Base-by-base conservation (phyloP, 2,329 filamentous ascomycete genomes). In the Atkinsonella texensis region DNA sequence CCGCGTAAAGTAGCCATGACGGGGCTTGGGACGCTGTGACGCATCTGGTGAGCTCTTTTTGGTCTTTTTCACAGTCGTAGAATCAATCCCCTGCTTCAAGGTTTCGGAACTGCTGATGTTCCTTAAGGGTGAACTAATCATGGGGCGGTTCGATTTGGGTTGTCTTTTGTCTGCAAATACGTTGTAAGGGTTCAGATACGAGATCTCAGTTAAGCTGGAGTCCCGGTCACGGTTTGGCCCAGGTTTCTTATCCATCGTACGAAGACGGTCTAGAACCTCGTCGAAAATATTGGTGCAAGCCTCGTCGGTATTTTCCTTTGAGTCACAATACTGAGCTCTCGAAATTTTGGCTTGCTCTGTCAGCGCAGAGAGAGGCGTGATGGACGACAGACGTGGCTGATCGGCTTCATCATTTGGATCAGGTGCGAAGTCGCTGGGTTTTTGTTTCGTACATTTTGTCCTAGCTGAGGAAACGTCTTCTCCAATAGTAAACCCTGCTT, bases 401-500 rank as follows among this genome's bases (percentile, higher is more conserved):
- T 52, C 44, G 35, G 33, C 20, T 42, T 41, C 15, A 23, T 39
- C 2, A 15, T 10, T 11, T 10, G 48, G 12, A 18, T n/a, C 23
- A 9, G 31, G 13, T 0, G 20, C 32, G 6, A 47, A 31, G 45
- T 8, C 2, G 9, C 5, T 33, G 17, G 9, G 23, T 39, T 42
- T 17, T 31, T 15, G 53, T 40, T n/a, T 53, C 43, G 18, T 8
- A 44, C 33, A 31, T 17, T 43, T 46, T 17, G 31, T 13, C 41
- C 17, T 13, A 20, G 20, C 15, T 38, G 42, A 38, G 1, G 53
- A 51, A 38, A 54, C 52, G 20, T 55, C 50, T 4, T 62, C 56
- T 32, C 55, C 54, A 39, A 66, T 53, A 5, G 17, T 31, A 35
- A 70, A 65, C 9, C 63, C 62, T 12, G 60, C 56, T 48, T 61